Evolutionary conservation across 805 yeast species (phyloP), one percentile per base, ranked within the genome.

Genomic region (Candida railenensis): DNA sequence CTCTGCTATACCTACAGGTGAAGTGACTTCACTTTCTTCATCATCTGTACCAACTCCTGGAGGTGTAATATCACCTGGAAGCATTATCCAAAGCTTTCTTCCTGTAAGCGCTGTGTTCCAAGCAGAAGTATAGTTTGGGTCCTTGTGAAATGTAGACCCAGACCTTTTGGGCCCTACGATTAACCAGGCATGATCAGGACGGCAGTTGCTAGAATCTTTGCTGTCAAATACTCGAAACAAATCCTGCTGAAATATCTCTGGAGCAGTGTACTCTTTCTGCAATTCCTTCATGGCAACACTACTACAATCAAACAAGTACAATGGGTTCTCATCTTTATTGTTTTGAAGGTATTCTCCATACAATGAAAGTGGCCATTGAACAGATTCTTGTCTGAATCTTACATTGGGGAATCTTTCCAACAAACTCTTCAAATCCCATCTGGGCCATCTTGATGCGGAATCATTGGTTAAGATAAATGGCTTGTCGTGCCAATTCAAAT

Each of bases 151-250:
- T 0, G 95, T 86, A 1, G 96, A 87, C 0, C 97, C 97, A 5
- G 89, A 82, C 42, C 95, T 66, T 18, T 69, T 72, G 2, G 96
- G 90, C 0, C 97, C 97, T 5, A 87, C 76, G 40, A 91, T 91
- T 19, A 90, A 68, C 97, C 97, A 90, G n/a, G 92, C 78, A 61
- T 87, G 85, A 63, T 90, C 96, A 1, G 97, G 97, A 42, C 97
- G 71, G 54, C 87, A 83, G 22, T 21, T 14, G 15, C 22, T 18
- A 14, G 28, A 4, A 9, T 47, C 43, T 12, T 44, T 40, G 2
- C 55, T 50, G 14, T 66, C 71, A 47, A 85, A 77, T n/a, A 81
- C 61, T 20, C 72, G 74, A 63, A 88, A 88, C 40, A 77, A 73
- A 61, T 88, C 96, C 15, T 71, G 56, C 38, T 74, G 67, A 55